phyloP scores from a whole-genome alignment of 345 rosid genomes.

The Syzygium jambos region DNA sequence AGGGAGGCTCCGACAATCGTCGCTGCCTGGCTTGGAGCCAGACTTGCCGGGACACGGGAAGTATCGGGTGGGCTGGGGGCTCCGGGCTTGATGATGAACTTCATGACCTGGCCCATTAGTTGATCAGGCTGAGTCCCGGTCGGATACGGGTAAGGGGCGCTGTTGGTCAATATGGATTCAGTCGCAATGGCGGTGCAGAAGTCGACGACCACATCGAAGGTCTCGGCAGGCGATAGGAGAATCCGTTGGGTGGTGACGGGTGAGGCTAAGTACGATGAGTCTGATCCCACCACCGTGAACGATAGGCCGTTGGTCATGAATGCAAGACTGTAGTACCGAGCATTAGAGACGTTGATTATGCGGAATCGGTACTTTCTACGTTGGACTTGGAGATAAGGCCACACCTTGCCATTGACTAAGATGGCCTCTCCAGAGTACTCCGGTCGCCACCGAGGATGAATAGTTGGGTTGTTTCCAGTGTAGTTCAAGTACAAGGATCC shows the following conservation, averaged over 20 bases:
- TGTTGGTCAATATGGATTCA: not conserved
- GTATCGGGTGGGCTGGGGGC: not conserved
- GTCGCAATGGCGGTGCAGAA: not conserved
- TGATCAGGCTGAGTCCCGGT: not conserved
- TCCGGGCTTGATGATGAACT: slow-evolving; percentile 2
- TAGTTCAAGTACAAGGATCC: slow-evolving; percentile 13
- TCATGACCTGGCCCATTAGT: slow-evolving; percentile 5
- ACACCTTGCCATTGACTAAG: slow-evolving; percentile 11
- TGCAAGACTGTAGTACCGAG: not conserved
- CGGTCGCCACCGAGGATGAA: slow-evolving; percentile 7
- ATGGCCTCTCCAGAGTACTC: slow-evolving; percentile 11
- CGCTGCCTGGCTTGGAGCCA: not conserved
- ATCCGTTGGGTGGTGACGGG: not conserved
- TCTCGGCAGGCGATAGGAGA: slow-evolving; percentile 3
- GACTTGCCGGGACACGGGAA: not conserved
- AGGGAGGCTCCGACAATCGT: not conserved
- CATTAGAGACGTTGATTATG: slow-evolving; percentile 10
- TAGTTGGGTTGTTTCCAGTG: slow-evolving; percentile 7
- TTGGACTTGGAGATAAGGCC: slow-evolving; percentile 9
- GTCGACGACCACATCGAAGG: slow-evolving; percentile 5
- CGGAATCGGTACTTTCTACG: slow-evolving; percentile 8
- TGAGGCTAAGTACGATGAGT: not conserved
- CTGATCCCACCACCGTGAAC: slow-evolving; percentile 4
- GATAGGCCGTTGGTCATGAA: slow-evolving; percentile 2
- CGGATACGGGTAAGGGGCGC: slow-evolving; percentile 8